These are phyloP conservation scores for Gracilaria caudata DNA, from an alignment of 23 red algal species.

Conservation along the genomic window DNA sequence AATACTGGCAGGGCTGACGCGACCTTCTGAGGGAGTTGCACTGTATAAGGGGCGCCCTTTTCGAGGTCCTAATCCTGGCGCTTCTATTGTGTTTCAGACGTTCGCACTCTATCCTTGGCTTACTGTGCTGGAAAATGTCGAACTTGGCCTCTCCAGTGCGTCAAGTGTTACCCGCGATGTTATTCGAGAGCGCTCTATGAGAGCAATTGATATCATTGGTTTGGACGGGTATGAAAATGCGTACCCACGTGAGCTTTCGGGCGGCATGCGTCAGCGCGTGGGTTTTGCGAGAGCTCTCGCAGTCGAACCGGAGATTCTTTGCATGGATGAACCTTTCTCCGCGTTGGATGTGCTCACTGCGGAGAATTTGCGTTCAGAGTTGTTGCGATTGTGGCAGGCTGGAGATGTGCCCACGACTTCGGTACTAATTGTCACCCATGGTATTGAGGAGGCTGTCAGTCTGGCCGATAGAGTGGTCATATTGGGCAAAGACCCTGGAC, in stretches of 20 bases:
- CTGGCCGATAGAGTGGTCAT: slow-evolving; percentile 95
- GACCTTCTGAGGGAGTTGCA: slow-evolving; percentile 73
- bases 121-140: slow-evolving; percentile 96
- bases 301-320: slow-evolving; percentile 90
- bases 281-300: slow-evolving; percentile 98
- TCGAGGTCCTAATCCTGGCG: slow-evolving; percentile 80
- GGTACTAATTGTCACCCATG: slow-evolving; percentile 96
- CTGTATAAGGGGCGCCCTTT: slow-evolving; percentile 82
- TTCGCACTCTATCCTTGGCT: slow-evolving; percentile 99
- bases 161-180: slow-evolving; percentile 15
- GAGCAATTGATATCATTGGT: slow-evolving; percentile 94
- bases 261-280: slow-evolving; percentile 95
- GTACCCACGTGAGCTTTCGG: slow-evolving; percentile 90
- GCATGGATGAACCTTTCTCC: slow-evolving; percentile 96
- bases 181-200: slow-evolving; percentile 59
- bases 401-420: slow-evolving; percentile 91
- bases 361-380: slow-evolving; percentile 97
- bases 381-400: slow-evolving; percentile 90
- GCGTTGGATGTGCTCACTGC: slow-evolving; percentile 97
- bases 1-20: slow-evolving; percentile 85
- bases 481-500: slow-evolving; percentile 85
- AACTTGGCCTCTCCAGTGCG: slow-evolving; percentile 69
- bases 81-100: slow-evolving; percentile 96
- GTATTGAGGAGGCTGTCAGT: slow-evolving; percentile 97
- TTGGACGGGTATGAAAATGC: slow-evolving; percentile 99